A percentile compares a stretch with the other conserved stretches of the same genome.
Evolutionary conservation across 2,329 filamentous ascomycete species (phyloP).

Genomic region (Xylariaceae sp.): DNA sequence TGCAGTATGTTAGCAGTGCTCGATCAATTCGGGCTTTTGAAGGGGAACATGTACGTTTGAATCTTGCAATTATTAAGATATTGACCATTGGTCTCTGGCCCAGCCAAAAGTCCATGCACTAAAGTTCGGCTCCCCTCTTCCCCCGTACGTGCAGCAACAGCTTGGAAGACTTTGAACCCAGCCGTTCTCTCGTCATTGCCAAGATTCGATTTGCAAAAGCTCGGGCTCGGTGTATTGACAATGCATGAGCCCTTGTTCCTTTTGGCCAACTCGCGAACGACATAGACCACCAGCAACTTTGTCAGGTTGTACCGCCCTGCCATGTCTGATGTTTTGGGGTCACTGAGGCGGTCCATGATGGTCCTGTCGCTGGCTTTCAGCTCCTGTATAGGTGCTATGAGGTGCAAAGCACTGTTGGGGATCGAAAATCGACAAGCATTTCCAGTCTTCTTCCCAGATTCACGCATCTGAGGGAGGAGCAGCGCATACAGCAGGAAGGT

Average conservation of each 20-base stretch:
- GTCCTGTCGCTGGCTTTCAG: slow-evolving; percentile 8
- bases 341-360: slow-evolving; percentile 31
- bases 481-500: slow-evolving; percentile 29
- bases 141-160: slow-evolving; percentile 37
- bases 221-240: slow-evolving; percentile 40
- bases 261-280: slow-evolving; percentile 29
- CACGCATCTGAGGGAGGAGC: slow-evolving; percentile 30
- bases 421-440: slow-evolving; percentile 20
- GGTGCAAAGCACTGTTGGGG: slow-evolving; percentile 23
- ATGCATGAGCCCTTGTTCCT: slow-evolving; percentile 22
- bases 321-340: slow-evolving; percentile 28
- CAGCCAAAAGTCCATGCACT: slow-evolving; percentile 28
- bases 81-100: slow-evolving; percentile 31
- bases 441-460: slow-evolving; percentile 14
- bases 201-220: slow-evolving; percentile 37
- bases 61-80: slow-evolving; percentile 33
- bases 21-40: background rate
- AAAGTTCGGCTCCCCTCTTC: slow-evolving; percentile 41
- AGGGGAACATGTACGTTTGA: slow-evolving; percentile 19
- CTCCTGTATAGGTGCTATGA: slow-evolving; percentile 24
- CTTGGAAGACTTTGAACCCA: slow-evolving; percentile 13
- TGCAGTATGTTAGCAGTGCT: slow-evolving; percentile 3
- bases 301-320: slow-evolving; percentile 28
- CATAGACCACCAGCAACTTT: slow-evolving; percentile 32
- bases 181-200: slow-evolving; percentile 11